Evolutionary conservation across 2,329 filamentous ascomycete genomes (phyloP).

Genomic region (Nemania diffusa): DNA sequence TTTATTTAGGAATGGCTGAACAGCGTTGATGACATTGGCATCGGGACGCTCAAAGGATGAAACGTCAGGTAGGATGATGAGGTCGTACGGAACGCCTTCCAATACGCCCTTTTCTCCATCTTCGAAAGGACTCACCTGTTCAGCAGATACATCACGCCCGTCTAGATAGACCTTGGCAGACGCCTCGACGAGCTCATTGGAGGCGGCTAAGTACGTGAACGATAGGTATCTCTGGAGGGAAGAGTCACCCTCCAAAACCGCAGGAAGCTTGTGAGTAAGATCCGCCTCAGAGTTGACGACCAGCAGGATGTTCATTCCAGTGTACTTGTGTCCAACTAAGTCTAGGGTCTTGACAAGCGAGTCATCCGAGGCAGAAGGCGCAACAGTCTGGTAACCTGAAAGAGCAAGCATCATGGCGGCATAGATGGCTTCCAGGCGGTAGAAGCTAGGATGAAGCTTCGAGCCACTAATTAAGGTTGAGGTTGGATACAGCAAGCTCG

Average conservation of each 20-base stretch:
- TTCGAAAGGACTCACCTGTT: conserved; percentile 24
- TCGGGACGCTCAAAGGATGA: conserved; percentile 23
- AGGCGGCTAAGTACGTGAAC: conserved; percentile 26
- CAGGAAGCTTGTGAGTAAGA: conserved; percentile 24
- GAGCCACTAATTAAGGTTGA: too few species aligned
- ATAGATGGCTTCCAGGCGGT: conserved; percentile 28
- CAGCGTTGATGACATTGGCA: conserved; percentile 20
- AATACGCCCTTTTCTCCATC: conserved; percentile 21
- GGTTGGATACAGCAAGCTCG: conserved; percentile 24
- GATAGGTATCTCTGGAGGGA: conserved; percentile 25
- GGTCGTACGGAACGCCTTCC: conserved; percentile 25
- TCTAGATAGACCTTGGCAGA: conserved; percentile 17
- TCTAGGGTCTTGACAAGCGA: conserved; percentile 24
- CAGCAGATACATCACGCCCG: conserved; percentile 26
- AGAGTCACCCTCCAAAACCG: conserved; percentile 24
- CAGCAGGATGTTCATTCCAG: conserved; percentile 31
- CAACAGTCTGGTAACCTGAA: conserved; percentile 8
- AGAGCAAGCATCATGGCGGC: conserved; percentile 28
- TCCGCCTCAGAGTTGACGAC: conserved; percentile 28
- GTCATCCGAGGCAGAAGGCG: conserved; percentile 1
- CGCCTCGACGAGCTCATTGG: conserved; percentile 27
- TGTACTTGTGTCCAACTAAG: conserved; percentile 31
- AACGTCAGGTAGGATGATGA: conserved; percentile 25
- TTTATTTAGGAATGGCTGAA: conserved; percentile 27
- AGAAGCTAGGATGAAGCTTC: conserved; percentile 20